Base-by-base conservation (phyloP, 2,329 filamentous ascomycete species). In the Aspergillus intermedius region DNA sequence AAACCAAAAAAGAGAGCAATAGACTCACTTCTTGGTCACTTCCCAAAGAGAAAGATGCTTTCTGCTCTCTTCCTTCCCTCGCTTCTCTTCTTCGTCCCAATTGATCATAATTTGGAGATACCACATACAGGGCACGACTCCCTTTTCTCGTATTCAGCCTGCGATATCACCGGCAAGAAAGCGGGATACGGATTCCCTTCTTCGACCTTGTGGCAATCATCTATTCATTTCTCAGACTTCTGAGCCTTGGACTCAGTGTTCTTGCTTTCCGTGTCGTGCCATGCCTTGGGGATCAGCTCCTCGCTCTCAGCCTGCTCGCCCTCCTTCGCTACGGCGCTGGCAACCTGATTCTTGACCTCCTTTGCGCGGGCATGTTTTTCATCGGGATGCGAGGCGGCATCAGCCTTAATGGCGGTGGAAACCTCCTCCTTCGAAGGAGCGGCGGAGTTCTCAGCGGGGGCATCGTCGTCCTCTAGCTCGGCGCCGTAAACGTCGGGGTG, bases 401-500 rank as follows among this genome's bases (percentile, higher is more conserved):
- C 61, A 21, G 58, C 40, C 49, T 66, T 57, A 17, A 54, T 49
- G 30, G 60, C 58, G 30, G 51, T 28, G 50, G 49, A 40, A 53
- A 45, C 19, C 46, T 59, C 53, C 44, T 55, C 46, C 48, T 51
- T 51, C 30, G 60, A 58, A 47, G 65, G 57, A 9, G 65, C 60
- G 32, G 63, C 60, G 25, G 68, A 57, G 51, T 60, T 68, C 48
- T 59, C 62, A 49, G 71, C 66, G 30, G 52, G 37, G 34, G 74
- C 73, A 42, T 82, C 79, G 17, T 94, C 90, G 43, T 90, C 86
- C 30, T 87, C 84, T 15, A 96, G 77, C 68, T 97, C 91, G 40
- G 86, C 80, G 51, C 90, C 91, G 71, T 98, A 98, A 51, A 96
- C 79, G 40, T 97, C 93, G 17, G 93, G 93, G 69, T 96, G 87